Evolutionary conservation across 352 stramenopile species (phyloP).

Genomic region (Phytophthora sp.): DNA sequence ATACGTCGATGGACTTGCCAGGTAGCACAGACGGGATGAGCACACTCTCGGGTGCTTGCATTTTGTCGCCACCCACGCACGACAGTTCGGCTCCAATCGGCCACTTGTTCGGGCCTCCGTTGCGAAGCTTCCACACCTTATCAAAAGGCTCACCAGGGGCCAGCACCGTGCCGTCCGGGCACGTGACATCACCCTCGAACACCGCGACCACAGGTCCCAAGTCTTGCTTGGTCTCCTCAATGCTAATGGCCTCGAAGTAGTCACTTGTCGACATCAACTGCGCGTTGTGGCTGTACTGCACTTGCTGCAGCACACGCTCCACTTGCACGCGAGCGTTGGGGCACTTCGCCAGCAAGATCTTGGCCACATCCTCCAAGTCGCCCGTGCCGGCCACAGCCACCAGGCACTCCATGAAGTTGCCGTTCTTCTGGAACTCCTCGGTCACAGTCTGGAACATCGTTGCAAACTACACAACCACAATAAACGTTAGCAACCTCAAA

Average conservation of each 20-base stretch:
- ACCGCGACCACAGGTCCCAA: slow-evolving; percentile 69
- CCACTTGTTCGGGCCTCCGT: slow-evolving; percentile 80
- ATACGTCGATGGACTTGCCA: slow-evolving; percentile 76
- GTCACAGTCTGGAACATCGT: slow-evolving; percentile 69
- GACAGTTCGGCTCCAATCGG: slow-evolving; percentile 69
- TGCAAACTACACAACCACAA: slow-evolving; percentile 46
- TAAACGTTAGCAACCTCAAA: not conserved
- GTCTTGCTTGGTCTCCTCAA: slow-evolving; percentile 76
- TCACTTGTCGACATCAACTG: slow-evolving; percentile 76
- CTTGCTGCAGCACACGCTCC: slow-evolving; percentile 73
- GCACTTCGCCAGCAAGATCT: slow-evolving; percentile 79
- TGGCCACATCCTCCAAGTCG: slow-evolving; percentile 74
- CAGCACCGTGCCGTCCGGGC: slow-evolving; percentile 83
- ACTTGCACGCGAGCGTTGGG: slow-evolving; percentile 74
- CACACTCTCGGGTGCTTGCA: slow-evolving; percentile 75
- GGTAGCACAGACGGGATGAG: slow-evolving; percentile 72
- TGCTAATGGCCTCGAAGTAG: slow-evolving; percentile 73
- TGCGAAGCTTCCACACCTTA: slow-evolving; percentile 90
- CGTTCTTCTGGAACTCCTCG: slow-evolving; percentile 62
- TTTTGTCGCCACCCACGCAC: slow-evolving; percentile 76
- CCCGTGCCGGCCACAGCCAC: slow-evolving; percentile 50
- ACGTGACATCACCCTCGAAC: slow-evolving; percentile 90
- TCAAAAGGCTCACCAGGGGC: slow-evolving; percentile 70
- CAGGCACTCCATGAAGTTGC: slow-evolving; percentile 60
- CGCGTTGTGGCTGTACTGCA: slow-evolving; percentile 72